Evolutionary conservation across 768 basidiomycete species (phyloP).

Genomic region (Russula sp.): DNA sequence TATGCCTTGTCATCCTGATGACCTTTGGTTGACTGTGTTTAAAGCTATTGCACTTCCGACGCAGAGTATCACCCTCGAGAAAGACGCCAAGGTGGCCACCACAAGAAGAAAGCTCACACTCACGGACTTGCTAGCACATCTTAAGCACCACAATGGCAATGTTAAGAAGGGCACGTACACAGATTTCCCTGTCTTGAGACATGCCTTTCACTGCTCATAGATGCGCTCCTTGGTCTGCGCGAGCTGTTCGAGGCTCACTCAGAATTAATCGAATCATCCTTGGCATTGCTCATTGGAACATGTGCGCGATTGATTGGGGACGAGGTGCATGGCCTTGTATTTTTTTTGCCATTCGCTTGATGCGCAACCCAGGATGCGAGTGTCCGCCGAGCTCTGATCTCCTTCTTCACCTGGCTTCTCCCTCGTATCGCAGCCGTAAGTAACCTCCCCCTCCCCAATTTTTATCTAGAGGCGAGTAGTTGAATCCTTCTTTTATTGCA

Average conservation of each 20-base stretch:
- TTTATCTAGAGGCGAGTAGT: not conserved
- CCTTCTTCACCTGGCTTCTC: slow-evolving; percentile 69
- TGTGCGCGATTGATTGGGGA: slow-evolving; percentile 72
- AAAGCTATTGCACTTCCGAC: slow-evolving; percentile 84
- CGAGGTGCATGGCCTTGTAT: slow-evolving; percentile 46
- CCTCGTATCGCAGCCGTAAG: slow-evolving; percentile 52
- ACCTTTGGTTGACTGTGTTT: not conserved
- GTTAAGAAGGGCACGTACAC: slow-evolving; percentile 54
- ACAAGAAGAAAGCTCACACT: slow-evolving; percentile 74
- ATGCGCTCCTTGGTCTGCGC: slow-evolving; percentile 63
- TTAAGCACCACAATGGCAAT: slow-evolving; percentile 76
- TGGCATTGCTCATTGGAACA: slow-evolving; percentile 50
- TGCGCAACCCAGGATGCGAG: slow-evolving; percentile 51
- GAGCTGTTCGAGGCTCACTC: slow-evolving; percentile 65
- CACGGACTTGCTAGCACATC: slow-evolving; percentile 64
- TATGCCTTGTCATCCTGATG: not conserved
- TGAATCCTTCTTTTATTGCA: slow-evolving; percentile 27
- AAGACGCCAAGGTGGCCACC: slow-evolving; percentile 49
- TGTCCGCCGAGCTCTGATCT: slow-evolving; percentile 66
- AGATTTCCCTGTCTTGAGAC: slow-evolving; percentile 5
- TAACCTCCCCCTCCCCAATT: not conserved
- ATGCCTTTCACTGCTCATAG: slow-evolving; percentile 31
- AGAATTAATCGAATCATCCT: slow-evolving; percentile 41
- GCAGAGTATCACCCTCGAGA: slow-evolving; percentile 65
- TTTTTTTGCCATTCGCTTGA: not conserved